phyloP scores from a whole-genome alignment of 805 yeast species.

The Candida jianshihensis region DNA sequence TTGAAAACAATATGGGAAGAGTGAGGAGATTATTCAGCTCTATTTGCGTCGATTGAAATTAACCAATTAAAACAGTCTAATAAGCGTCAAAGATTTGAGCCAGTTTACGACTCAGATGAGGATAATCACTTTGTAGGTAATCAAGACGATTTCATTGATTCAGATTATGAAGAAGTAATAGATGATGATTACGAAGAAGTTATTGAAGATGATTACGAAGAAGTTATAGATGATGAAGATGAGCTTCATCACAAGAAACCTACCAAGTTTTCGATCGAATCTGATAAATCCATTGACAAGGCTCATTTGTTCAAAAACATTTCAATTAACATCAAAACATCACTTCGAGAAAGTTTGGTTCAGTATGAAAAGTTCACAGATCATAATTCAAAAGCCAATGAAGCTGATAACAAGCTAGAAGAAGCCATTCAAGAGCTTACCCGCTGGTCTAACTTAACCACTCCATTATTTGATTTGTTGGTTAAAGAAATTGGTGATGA shows the following conservation, averaged over 20 bases:
- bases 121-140: no score
- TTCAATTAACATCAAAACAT: no score
- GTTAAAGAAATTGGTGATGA: background rate
- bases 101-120: background rate
- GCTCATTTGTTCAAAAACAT: no score
- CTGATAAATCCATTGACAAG: no score
- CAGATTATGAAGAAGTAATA: background rate
- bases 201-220: background rate
- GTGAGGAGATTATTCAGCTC: no score
- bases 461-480: slow-evolving; percentile 6
- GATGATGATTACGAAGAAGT: background rate
- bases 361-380: no score
- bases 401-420: background rate
- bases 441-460: slow-evolving; percentile 10
- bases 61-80: no score
- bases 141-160: background rate
- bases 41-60: no score
- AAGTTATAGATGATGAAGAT: background rate
- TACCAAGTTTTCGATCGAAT: background rate
- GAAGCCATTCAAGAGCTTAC: slow-evolving; percentile 10
- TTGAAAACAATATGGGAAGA: no score
- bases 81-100: no score
- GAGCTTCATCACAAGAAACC: background rate
- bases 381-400: no score
- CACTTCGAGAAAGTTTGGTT: no score